Evolutionary conservation across 371 early-diverging fungal genomes (phyloP).

Genomic region (Zychaea mexicana): DNA sequence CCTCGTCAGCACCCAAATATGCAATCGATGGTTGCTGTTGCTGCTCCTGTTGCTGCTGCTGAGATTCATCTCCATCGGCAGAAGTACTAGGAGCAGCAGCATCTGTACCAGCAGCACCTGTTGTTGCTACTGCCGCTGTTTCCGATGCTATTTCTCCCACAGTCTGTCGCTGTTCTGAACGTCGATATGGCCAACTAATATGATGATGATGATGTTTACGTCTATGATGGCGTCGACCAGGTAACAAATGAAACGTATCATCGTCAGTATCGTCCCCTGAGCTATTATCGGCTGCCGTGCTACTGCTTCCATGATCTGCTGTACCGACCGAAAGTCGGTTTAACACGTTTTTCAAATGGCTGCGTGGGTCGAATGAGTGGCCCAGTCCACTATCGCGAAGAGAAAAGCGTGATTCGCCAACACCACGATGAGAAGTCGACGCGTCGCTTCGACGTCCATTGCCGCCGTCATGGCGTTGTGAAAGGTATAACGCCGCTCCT

Average conservation of each 20-base stretch:
- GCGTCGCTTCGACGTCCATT: not conserved
- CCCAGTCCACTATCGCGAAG: not conserved
- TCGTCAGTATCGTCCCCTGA: not conserved
- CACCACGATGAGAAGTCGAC: not conserved
- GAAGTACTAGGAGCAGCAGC: not conserved
- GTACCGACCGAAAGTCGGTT: slow-evolving; percentile 24
- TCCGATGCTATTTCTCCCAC: not conserved
- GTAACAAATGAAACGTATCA: not conserved
- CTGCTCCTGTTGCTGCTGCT: not conserved
- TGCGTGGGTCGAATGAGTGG: not conserved
- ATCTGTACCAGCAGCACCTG: not conserved
- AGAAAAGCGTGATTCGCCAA: not conserved
- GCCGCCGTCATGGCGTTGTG: slow-evolving; percentile 9
- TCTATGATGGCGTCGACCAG: slow-evolving; percentile 6
- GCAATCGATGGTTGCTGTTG: not conserved
- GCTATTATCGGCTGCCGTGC: not conserved
- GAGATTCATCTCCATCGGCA: too few relatives aligned
- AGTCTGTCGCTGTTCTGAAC: not conserved
- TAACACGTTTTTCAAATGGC: not conserved
- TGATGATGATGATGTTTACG: slow-evolving; percentile 31
- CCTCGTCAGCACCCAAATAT: slow-evolving; percentile 4
- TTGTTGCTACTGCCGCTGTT: not conserved
- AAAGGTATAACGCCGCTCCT: slow-evolving; percentile 28
- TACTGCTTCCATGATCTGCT: slow-evolving; percentile 8
- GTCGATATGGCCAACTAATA: slow-evolving; percentile 21